Percentiles rank a stretch among this genome's conserved stretches.
Conservation (phyloP, 2,329 filamentous ascomycete species). For the Ophiosphaerella narmari region DNA sequence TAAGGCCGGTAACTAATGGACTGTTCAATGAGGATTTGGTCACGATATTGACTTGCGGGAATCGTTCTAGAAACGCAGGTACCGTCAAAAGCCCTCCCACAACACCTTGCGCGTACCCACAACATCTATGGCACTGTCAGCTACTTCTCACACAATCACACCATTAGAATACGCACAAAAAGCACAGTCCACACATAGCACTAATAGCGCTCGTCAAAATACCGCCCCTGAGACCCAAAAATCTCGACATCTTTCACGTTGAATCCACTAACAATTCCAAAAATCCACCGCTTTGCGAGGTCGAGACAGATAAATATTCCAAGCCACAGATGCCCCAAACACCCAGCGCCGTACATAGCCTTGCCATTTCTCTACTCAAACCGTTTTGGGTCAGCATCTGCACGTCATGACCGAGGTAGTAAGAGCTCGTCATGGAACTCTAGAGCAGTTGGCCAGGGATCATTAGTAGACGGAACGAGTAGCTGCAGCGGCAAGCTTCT, state of each 20-base stretch:
- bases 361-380: too few relatives aligned
- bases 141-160: not conserved
- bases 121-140: slow-evolving; percentile 43
- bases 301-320: too few relatives aligned
- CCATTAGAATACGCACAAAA: slow-evolving; percentile 21
- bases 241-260: slow-evolving; percentile 21
- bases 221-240: slow-evolving; percentile 27
- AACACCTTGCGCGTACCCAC: slow-evolving; percentile 70
- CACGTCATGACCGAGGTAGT: too few relatives aligned
- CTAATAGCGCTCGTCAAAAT: slow-evolving; percentile 27
- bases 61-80: slow-evolving; percentile 57
- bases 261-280: too few relatives aligned
- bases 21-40: slow-evolving; percentile 22
- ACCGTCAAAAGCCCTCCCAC: slow-evolving; percentile 73
- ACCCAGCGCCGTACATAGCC: too few relatives aligned
- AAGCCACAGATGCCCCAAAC: too few relatives aligned
- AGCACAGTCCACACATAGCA: slow-evolving; percentile 32
- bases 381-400: too few relatives aligned
- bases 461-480: too few relatives aligned
- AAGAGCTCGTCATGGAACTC: too few relatives aligned
- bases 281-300: too few relatives aligned
- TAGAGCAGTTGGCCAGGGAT: too few relatives aligned
- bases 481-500: too few relatives aligned
- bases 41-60: slow-evolving; percentile 33
- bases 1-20: slow-evolving; percentile 35